Base-by-base conservation (phyloP, 2,329 filamentous ascomycete species). In the Ramichloridium luteum region DNA sequence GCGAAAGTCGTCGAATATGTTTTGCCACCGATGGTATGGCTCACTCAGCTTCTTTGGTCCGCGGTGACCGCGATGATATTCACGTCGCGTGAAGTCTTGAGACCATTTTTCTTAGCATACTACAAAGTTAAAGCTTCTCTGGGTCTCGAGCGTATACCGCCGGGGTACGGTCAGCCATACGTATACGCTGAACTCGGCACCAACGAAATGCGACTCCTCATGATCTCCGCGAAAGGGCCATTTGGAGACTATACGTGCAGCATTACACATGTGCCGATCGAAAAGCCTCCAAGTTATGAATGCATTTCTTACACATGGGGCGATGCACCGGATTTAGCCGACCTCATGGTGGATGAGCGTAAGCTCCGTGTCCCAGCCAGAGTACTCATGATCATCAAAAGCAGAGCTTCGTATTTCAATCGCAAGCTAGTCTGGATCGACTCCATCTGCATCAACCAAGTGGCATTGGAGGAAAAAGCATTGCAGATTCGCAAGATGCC, bases 371-470 rank as follows among this genome's bases (percentile, higher is more conserved):
- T 23, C 20, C 8, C 8, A 8, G 20, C 8, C 8, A 23, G 20
- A 23, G 20, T 23, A n/a, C 8, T 23, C 8, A n/a, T 8, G 20
- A 23, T 23, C 20, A 23, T 23, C 20, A 8, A n/a, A n/a, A n/a
- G 8, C 8, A 8, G 20, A 23, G 20, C 20, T n/a, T 23, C 20
- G n/a, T 8, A 8, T 8, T n/a, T 23, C 8, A n/a, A 23, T n/a
- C 8, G 20, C 20, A 23, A 23, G 20, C n/a, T 28, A 11, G 11
- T 33, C 13, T 34, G 31, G 31, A 34, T 34, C 25, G 31, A 34
- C 18, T 18, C 31, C 9, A 13, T 38, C 6, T 37, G 36, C 16
- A 38, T 38, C 16, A 38, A 37, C 15, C 36, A 38, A 23, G 25
- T 12, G 4, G 36, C 36, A 16, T 13, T 6, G 4, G 16, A 14